Base-by-base conservation (phyloP, 1,284 basidiomycete genomes). In the Cutaneotrichosporon sp. region DNA sequence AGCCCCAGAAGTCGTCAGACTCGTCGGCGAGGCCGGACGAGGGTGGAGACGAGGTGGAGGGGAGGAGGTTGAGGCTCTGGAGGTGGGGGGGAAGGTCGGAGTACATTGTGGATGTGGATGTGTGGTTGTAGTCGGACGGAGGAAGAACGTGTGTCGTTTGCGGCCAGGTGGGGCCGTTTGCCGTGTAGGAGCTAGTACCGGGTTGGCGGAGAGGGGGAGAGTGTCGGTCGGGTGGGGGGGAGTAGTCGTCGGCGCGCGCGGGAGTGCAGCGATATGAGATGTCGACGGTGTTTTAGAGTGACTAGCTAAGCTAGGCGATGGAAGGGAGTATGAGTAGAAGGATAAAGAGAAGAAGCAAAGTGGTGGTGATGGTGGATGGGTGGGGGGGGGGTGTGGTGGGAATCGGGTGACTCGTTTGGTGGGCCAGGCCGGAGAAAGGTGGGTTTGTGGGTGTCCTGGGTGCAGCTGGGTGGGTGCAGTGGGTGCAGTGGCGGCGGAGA, bases 1-100 rank as follows among this genome's bases (percentile, higher is more conserved):
- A 78, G 18, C 69, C 68, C 75, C 75, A 78, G 56, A 78, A 75
- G 18, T 75, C 74, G 60, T 78, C 76, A 43, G 71, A 67, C 59
- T 76, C 73, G 46, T 61, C 61, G 38, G 54, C 51, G 58, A 75
- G 67, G 34, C 66, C 73, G 27, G 65, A 45, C 25, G 71, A 69
- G 20, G 71, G 67, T 1, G 76, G 74, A 13, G 76, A 71, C 42
- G 70, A 70, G 13, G 72, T 68, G 7, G 60, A 58, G 11, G 56
- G 62, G 52, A 67, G 33, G 45, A 60, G 55, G 43, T 63, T 67
- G 46, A 67, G 65, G 58, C 59, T 62, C 59, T 65, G 66, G 20
- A 64, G 65, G 56, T 67, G 62, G 14, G 62, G 58, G 11, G 65
- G 65, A 14, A 63, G 65, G 38, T 64, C 62, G 38, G 49, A 36